Percentiles rank a stretch among this genome's conserved stretches.
Evolutionary conservation across 805 yeast species (phyloP).

Genomic region (Cyberlindnera euphorbiiphila): DNA sequence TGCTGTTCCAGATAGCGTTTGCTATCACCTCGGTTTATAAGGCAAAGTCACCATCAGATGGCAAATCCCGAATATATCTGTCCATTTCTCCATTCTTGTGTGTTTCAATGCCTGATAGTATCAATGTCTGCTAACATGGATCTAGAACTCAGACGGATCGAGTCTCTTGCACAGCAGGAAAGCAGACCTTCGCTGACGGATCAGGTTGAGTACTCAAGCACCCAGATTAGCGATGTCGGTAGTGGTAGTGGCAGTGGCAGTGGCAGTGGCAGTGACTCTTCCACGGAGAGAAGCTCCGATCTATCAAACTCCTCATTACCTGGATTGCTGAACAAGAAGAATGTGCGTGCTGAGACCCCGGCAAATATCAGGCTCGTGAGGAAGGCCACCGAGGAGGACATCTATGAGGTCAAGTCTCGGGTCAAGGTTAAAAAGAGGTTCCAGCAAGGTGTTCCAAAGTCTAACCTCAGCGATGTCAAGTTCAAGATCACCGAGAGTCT

Average conservation of each 20-base stretch:
- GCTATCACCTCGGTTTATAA: background rate
- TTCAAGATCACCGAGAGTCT: slow-evolving; percentile 20
- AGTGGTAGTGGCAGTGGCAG: no score
- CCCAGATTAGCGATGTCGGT: slow-evolving; percentile 3
- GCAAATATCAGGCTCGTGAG: slow-evolving; percentile 7
- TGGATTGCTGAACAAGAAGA: no score
- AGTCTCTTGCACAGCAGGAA: slow-evolving; percentile 6
- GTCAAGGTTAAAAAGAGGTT: slow-evolving; percentile 19
- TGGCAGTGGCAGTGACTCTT: no score
- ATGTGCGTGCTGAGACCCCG: no score
- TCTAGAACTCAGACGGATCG: slow-evolving; percentile 4
- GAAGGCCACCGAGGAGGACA: slow-evolving; percentile 18
- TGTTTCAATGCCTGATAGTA: no score
- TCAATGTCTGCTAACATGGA: no score
- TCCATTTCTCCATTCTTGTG: no score
- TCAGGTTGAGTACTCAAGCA: slow-evolving; percentile 9
- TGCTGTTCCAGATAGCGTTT: background rate
- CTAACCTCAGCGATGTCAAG: slow-evolving; percentile 27
- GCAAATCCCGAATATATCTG: background rate
- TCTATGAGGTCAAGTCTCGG: slow-evolving; percentile 19
- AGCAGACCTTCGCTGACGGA: slow-evolving; percentile 16
- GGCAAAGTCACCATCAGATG: background rate
- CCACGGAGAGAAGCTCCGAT: no score
- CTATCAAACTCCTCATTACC: no score
- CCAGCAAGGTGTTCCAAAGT: slow-evolving; percentile 21